Evolutionary conservation across 202 grass and related monocot genomes (phyloP).

Genomic region (Setaria viridis): DNA sequence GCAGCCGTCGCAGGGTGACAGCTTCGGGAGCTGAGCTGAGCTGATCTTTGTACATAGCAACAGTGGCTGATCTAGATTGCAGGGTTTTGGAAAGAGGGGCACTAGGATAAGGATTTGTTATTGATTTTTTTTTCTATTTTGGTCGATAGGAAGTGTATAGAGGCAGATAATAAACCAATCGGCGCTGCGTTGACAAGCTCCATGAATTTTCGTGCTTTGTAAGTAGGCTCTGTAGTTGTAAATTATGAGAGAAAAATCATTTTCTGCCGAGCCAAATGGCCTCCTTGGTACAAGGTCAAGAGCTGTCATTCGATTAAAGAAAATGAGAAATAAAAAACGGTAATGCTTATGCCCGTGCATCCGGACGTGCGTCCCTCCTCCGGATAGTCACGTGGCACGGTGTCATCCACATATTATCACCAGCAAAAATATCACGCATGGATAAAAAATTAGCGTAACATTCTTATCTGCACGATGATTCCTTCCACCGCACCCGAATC

Average conservation of each 20-base stretch:
- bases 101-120: slow-evolving; percentile 34
- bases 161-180: slow-evolving; percentile 27
- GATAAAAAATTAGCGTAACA: too few relatives aligned
- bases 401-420: too few relatives aligned
- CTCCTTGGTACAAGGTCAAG: not conserved
- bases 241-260: not conserved
- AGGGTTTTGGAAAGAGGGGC: slow-evolving; percentile 35
- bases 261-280: not conserved
- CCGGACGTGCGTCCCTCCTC: too few relatives aligned
- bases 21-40: slow-evolving; percentile 19
- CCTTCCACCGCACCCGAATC: too few relatives aligned
- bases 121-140: slow-evolving; percentile 7
- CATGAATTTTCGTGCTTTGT: slow-evolving; percentile 2
- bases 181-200: not conserved
- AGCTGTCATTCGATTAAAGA: not conserved
- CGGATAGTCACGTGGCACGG: too few relatives aligned
- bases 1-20: slow-evolving; percentile 10
- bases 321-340: not conserved
- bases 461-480: too few relatives aligned
- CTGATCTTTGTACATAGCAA: slow-evolving; percentile 37
- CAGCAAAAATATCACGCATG: too few relatives aligned
- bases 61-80: slow-evolving; percentile 43
- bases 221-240: not conserved
- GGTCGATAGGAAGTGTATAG: slow-evolving; percentile 39
- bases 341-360: too few relatives aligned